phyloP scores from a whole-genome alignment of 306 rosid genomes.

The Cicer cuneatum region DNA sequence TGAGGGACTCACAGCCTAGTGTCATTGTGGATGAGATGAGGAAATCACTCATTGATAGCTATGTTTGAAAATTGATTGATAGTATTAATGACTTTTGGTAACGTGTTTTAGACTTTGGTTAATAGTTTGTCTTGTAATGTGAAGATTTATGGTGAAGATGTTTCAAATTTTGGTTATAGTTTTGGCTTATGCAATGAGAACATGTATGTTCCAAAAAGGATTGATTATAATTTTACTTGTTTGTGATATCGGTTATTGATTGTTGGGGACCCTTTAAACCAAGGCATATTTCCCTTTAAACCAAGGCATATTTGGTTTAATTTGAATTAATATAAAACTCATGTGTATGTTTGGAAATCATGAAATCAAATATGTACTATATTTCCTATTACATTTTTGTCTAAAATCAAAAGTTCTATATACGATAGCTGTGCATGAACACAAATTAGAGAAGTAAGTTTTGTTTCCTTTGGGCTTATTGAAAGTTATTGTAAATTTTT shows the following conservation, averaged over 20 bases:
- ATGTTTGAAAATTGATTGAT: conserved; percentile 56
- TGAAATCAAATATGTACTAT: too few species aligned
- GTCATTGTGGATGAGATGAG: conserved; percentile 91
- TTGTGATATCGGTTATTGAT: not conserved
- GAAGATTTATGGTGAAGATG: not conserved
- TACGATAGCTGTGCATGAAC: too few species aligned
- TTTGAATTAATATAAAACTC: not conserved
- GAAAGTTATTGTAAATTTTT: too few species aligned
- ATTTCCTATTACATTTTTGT: too few species aligned
- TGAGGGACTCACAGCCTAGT: conserved; percentile 84
- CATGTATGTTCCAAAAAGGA: not conserved
- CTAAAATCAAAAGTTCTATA: too few species aligned
- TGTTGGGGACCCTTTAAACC: not conserved
- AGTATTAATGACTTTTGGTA: not conserved
- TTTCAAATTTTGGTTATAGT: conserved; percentile 32
- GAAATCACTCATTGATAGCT: conserved; percentile 80
- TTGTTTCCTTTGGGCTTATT: too few species aligned
- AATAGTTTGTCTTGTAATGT: conserved; percentile 6
- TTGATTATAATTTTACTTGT: not conserved
- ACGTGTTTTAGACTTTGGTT: not conserved
- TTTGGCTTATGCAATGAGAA: conserved; percentile 2
- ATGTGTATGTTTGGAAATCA: too few species aligned
- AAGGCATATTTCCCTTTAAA: not conserved
- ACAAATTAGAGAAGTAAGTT: too few species aligned
- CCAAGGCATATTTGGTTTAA: not conserved